Conservation (phyloP, 2,329 filamentous ascomycete genomes). For the Conoideocrella luteorostrata region DNA sequence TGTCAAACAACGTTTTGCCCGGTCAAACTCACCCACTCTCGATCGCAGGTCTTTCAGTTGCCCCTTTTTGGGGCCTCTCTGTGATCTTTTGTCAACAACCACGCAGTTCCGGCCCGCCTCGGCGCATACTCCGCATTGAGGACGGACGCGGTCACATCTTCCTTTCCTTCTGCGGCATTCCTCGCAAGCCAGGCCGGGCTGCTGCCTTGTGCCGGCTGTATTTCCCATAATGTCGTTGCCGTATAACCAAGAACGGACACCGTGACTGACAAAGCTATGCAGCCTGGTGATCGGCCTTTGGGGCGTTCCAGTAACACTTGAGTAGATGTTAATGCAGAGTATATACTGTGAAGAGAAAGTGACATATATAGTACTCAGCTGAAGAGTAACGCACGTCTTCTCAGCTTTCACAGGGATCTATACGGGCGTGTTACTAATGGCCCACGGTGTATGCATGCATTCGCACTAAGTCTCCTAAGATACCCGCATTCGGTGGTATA, state of each 20-base stretch:
- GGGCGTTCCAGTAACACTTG: too few relatives aligned
- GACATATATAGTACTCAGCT: too few relatives aligned
- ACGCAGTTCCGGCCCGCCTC: background rate
- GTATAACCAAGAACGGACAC: too few relatives aligned
- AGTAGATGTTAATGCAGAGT: too few relatives aligned
- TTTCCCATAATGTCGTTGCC: background rate
- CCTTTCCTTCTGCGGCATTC: conserved; percentile 1
- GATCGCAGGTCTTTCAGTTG: background rate
- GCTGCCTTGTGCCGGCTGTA: background rate
- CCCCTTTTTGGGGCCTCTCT: background rate
- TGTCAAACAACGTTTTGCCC: background rate
- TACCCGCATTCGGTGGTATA: too few relatives aligned
- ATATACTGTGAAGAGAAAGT: too few relatives aligned
- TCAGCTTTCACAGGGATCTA: too few relatives aligned
- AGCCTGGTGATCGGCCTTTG: too few relatives aligned
- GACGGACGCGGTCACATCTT: background rate
- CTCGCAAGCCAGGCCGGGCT: conserved; percentile 1
- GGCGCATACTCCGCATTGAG: background rate
- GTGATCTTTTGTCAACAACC: background rate
- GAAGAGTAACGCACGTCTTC: too few relatives aligned
- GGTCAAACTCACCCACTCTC: background rate
- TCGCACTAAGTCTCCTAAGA: too few relatives aligned
- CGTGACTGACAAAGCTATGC: background rate
- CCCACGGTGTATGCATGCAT: too few relatives aligned
- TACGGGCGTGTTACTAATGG: too few relatives aligned